Evolutionary conservation across 139 green algal genomes (phyloP), one percentile per base, ranked within the genome.

Genomic region (Tetratostichococcus sp.): DNA sequence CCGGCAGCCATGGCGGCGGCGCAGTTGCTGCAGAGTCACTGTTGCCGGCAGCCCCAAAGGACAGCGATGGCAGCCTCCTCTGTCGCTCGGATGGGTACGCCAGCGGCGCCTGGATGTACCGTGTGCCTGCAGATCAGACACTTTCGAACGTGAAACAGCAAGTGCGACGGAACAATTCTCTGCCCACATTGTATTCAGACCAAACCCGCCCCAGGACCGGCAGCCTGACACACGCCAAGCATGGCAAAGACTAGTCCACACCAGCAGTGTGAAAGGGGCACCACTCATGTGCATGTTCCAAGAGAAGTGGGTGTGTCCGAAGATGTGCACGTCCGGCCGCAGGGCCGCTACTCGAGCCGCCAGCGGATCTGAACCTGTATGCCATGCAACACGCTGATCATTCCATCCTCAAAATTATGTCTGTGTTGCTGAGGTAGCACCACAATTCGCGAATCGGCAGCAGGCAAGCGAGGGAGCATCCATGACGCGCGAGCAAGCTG

Each of bases 221-320:
- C n/a, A n/a, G n/a, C n/a, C n/a, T n/a, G n/a, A n/a, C n/a, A n/a
- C n/a, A n/a, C n/a, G n/a, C n/a, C n/a, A n/a, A n/a, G n/a, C n/a
- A n/a, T n/a, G n/a, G n/a, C n/a, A n/a, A n/a, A n/a, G n/a, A n/a
- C n/a, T n/a, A n/a, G n/a, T n/a, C n/a, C n/a, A n/a, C n/a, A n/a
- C n/a, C n/a, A n/a, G n/a, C n/a, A n/a, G n/a, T n/a, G n/a, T n/a
- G n/a, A n/a, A n/a, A n/a, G n/a, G n/a, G n/a, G n/a, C 34, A 83
- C 78, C 86, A 21, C 88, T 76, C 0, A 92, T 17, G 26, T 39
- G 67, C 0, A 75, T 34, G 75, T 97, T 91, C 90, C 89, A 96
- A 1, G 77, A 77, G 76, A 97, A 95, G 73, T 97, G 92, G 4
- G 87, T 89, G 82, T 97, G 92, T 0, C 90, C 89, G 77, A 95